phyloP scores from a whole-genome alignment of 164 flowering plant genomes.

The Cinnamomum chago region DNA sequence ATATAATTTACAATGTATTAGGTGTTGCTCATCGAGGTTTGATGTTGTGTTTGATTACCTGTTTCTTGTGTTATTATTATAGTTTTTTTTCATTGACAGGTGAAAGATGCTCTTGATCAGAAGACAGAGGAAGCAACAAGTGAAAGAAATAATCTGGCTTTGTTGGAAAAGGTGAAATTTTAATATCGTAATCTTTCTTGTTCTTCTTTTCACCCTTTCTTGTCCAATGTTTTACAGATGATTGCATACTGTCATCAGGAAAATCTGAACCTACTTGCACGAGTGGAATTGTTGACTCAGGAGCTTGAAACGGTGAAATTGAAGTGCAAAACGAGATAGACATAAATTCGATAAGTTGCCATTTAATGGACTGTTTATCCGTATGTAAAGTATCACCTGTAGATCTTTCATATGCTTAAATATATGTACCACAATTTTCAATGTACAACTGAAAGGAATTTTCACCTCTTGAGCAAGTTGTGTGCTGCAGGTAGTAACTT shows the following conservation, averaged over 20 bases:
- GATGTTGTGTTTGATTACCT: background rate
- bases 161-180: slow-evolving; percentile 49
- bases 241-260: slow-evolving; percentile 39
- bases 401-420: background rate
- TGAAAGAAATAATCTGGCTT: slow-evolving; percentile 28
- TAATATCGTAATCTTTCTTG: background rate
- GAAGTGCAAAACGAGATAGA: slow-evolving; percentile 37
- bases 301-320: slow-evolving; percentile 54
- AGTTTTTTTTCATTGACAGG: slow-evolving; percentile 23
- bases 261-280: slow-evolving; percentile 48
- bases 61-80: background rate
- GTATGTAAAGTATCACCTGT: background rate
- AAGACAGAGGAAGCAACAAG: slow-evolving; percentile 27
- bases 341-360: background rate
- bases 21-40: background rate
- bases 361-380: background rate
- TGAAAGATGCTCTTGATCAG: slow-evolving; percentile 31
- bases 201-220: background rate
- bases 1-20: background rate
- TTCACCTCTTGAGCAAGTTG: background rate
- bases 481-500: background rate
- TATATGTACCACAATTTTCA: background rate
- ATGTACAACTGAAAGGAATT: background rate
- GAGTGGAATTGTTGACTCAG: slow-evolving; percentile 44
- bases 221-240: background rate